Evolutionary conservation across 2,329 filamentous ascomycete genomes (phyloP).

Genomic region (Fusarium protoensiforme): DNA sequence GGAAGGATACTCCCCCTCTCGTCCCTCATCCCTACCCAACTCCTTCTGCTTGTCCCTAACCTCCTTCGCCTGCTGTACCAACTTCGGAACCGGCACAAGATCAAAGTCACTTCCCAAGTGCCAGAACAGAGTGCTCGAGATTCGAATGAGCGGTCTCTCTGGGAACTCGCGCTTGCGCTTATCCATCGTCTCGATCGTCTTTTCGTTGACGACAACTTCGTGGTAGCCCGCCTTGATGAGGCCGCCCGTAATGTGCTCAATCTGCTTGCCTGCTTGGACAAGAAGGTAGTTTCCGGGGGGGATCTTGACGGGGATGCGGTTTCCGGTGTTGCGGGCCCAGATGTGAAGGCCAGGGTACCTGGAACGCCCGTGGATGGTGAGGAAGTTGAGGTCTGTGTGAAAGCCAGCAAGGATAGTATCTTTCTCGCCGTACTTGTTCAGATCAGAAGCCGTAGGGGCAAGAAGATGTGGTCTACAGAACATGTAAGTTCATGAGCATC

Average conservation of each 20-base stretch:
- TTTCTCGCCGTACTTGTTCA: constrained; percentile 61
- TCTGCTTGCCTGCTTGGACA: constrained; percentile 72
- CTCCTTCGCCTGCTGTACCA: constrained; percentile 56
- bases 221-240: constrained; percentile 71
- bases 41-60: constrained; percentile 60
- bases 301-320: constrained; percentile 68
- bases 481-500: background rate
- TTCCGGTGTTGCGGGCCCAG: constrained; percentile 72
- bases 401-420: constrained; percentile 72
- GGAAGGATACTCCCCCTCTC: constrained; percentile 57
- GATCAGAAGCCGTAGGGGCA: constrained; percentile 69
- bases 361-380: constrained; percentile 72
- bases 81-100: constrained; percentile 60
- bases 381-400: constrained; percentile 73
- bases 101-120: constrained; percentile 68
- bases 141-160: constrained; percentile 64
- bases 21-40: constrained; percentile 65
- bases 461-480: constrained; percentile 66
- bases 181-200: constrained; percentile 60
- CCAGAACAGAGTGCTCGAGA: constrained; percentile 72
- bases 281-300: constrained; percentile 67
- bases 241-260: constrained; percentile 70
- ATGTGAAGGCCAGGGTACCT: constrained; percentile 71
- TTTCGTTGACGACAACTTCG: constrained; percentile 68
- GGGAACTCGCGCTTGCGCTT: constrained; percentile 54